Conservation (phyloP, 2,329 filamentous ascomycete genomes). For the Phyllosticta citrichinensis region DNA sequence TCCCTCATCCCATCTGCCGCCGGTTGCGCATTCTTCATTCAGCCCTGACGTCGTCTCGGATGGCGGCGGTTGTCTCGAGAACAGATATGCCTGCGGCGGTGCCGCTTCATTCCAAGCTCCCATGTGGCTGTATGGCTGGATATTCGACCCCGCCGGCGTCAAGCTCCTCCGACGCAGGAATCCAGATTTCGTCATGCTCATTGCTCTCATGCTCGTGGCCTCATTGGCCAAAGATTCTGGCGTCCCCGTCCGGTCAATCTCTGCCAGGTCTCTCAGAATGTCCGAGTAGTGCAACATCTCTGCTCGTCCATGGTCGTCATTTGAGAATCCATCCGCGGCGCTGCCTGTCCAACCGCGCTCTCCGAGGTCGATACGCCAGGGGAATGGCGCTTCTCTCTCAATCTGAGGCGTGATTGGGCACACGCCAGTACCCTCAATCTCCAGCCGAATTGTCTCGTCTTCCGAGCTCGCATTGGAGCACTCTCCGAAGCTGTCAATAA, state of each 20-base stretch:
- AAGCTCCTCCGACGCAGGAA: neutral
- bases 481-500: neutral
- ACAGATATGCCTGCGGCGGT: neutral
- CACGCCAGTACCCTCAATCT: neutral
- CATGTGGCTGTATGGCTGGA: neutral
- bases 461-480: neutral
- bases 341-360: constrained; percentile 2
- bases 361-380: neutral
- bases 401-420: neutral
- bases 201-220: constrained; percentile 1
- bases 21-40: neutral
- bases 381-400: neutral
- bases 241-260: constrained; percentile 1
- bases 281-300: constrained; percentile 1
- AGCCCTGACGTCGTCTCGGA: neutral
- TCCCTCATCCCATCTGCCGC: neutral
- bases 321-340: constrained; percentile 1
- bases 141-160: neutral
- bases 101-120: constrained; percentile 4
- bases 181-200: constrained; percentile 1
- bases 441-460: neutral
- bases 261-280: constrained; percentile 1
- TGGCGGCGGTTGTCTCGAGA: neutral
- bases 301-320: neutral
- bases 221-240: constrained; percentile 3